Evolutionary conservation across 495 filamentous ascomycete genomes (phyloP).

Genomic region (Hypoxylon fragiforme): DNA sequence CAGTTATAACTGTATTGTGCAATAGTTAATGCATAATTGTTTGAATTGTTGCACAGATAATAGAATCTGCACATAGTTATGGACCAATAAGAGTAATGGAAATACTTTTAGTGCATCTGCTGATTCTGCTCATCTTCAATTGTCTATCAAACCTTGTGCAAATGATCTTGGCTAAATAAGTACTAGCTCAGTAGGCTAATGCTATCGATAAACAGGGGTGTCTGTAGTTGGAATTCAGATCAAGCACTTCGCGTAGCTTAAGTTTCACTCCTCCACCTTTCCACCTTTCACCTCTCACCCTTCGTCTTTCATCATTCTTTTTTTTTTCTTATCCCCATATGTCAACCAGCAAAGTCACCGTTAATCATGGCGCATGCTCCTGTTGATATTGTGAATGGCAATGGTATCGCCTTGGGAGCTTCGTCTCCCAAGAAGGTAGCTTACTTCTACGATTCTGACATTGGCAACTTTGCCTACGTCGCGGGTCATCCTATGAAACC

Average conservation of each 20-base stretch:
- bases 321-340: background rate
- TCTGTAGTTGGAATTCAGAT: background rate
- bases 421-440: conserved; percentile 70
- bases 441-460: conserved; percentile 97
- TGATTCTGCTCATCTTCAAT: too few species aligned
- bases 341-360: conserved; percentile 3
- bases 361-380: conserved; percentile 45
- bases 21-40: too few species aligned
- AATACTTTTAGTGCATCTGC: too few species aligned
- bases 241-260: too few species aligned
- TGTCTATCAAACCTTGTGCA: background rate
- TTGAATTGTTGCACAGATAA: too few species aligned
- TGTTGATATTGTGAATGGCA: conserved; percentile 53
- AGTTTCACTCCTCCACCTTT: conserved; percentile 5
- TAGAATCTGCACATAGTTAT: too few species aligned
- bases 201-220: conserved; percentile 1
- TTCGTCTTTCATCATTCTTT: background rate
- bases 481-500: conserved; percentile 99
- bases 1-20: too few species aligned
- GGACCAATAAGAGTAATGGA: too few species aligned
- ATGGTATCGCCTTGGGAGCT: conserved; percentile 53
- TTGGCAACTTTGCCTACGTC: conserved; percentile 96
- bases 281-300: conserved; percentile 6
- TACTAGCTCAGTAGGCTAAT: background rate
- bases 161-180: background rate